Conservation (phyloP, 1,284 basidiomycete genomes). For the Cutaneotrichosporon mucoides region DNA sequence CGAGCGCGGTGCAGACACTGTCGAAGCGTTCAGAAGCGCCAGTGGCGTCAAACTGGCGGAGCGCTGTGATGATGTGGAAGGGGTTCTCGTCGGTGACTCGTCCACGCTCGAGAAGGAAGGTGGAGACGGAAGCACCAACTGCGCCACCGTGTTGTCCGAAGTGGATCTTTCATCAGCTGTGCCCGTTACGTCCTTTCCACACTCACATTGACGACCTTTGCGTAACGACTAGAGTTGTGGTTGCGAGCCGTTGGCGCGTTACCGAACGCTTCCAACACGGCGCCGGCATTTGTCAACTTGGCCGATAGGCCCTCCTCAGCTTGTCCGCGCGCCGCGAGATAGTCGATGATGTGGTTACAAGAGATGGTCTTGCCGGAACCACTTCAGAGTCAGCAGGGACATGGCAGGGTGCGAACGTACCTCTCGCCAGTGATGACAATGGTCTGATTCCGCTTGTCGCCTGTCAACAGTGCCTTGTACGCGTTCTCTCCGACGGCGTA, state of each 20-base stretch:
- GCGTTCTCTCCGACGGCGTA: slow-evolving; percentile 18
- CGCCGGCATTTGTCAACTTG: slow-evolving; percentile 13
- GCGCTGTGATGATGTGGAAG: slow-evolving; percentile 18
- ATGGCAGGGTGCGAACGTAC: slow-evolving; percentile 6
- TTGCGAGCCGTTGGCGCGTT: slow-evolving; percentile 21
- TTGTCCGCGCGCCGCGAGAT: slow-evolving; percentile 15
- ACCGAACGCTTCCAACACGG: slow-evolving; percentile 19
- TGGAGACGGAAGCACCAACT: slow-evolving; percentile 18
- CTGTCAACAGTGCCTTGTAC: slow-evolving; percentile 11
- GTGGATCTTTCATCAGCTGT: slow-evolving; percentile 12
- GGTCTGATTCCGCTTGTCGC: slow-evolving; percentile 13
- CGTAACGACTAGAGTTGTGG: slow-evolving; percentile 20
- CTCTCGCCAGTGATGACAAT: slow-evolving; percentile 23
- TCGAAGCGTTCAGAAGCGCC: slow-evolving; percentile 9
- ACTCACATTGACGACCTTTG: slow-evolving; percentile 21
- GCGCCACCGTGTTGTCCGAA: slow-evolving; percentile 9
- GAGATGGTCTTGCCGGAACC: slow-evolving; percentile 21
- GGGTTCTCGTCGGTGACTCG: slow-evolving; percentile 17
- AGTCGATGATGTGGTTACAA: slow-evolving; percentile 19
- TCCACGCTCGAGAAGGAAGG: slow-evolving; percentile 19
- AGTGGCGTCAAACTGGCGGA: slow-evolving; percentile 10
- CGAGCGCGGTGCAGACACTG: slow-evolving; percentile 9
- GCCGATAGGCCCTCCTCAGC: slow-evolving; percentile 5
- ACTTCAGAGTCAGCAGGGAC: background rate
- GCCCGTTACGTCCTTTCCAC: too few relatives aligned